These are phyloP conservation scores for Russula griseocarnosa DNA, from an alignment of 768 basidiomycete genomes.

Conservation along the genomic window DNA sequence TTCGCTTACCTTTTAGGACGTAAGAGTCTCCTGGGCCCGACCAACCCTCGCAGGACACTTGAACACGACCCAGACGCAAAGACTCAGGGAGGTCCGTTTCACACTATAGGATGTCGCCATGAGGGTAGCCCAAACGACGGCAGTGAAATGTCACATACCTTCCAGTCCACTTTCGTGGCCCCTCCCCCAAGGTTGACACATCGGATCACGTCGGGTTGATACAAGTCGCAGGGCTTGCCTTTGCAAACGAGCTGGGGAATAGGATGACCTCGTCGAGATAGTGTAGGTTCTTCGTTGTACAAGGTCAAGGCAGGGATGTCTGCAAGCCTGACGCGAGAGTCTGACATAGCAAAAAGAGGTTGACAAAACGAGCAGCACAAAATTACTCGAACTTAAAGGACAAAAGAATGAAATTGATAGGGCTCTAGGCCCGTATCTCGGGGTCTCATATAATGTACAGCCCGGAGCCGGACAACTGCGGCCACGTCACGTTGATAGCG, in stretches of 20 bases:
- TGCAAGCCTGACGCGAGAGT: slow-evolving; percentile 60
- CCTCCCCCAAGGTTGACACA: slow-evolving; percentile 76
- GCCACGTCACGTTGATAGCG: slow-evolving; percentile 23
- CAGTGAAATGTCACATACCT: slow-evolving; percentile 46
- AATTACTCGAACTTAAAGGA: not conserved
- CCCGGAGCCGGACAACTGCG: slow-evolving; percentile 8
- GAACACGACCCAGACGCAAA: slow-evolving; percentile 78
- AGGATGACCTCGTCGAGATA: slow-evolving; percentile 59
- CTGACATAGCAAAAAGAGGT: slow-evolving; percentile 41
- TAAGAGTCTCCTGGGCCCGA: slow-evolving; percentile 72
- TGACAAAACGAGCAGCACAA: not conserved
- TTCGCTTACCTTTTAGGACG: slow-evolving; percentile 70
- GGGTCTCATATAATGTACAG: slow-evolving; percentile 8
- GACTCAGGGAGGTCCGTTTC: slow-evolving; percentile 84
- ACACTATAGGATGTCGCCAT: slow-evolving; percentile 48
- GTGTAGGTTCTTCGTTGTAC: slow-evolving; percentile 63
- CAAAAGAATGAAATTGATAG: not conserved
- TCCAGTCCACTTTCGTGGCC: slow-evolving; percentile 87
- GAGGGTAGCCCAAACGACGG: not conserved
- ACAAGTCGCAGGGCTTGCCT: slow-evolving; percentile 72
- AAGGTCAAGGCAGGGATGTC: slow-evolving; percentile 75
- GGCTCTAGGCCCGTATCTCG: not conserved
- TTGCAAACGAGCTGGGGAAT: slow-evolving; percentile 77
- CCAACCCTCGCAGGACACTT: slow-evolving; percentile 92
- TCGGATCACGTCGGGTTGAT: slow-evolving; percentile 79